These are phyloP conservation scores for Phytophthora vignae DNA, from an alignment of 352 stramenopile species.

Conservation along the genomic window DNA sequence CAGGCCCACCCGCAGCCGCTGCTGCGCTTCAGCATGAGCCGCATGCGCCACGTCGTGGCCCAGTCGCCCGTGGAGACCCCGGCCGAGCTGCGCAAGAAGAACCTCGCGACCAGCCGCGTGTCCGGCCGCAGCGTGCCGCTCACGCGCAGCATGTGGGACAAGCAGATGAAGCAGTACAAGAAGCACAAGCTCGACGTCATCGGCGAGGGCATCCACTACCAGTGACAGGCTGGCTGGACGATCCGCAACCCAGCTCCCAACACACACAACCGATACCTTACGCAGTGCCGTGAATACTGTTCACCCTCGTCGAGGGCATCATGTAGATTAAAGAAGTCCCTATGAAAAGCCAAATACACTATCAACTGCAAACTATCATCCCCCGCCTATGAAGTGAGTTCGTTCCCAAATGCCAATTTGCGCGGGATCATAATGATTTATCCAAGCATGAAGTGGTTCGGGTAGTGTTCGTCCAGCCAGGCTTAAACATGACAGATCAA, in stretches of 20 bases:
- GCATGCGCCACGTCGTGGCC: constrained; percentile 62
- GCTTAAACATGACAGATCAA: no score
- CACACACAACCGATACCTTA: neutral
- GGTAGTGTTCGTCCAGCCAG: no score
- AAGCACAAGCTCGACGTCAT: constrained; percentile 54
- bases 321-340: constrained; percentile 11
- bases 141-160: constrained; percentile 72
- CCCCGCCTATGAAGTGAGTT: no score
- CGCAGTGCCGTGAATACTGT: constrained; percentile 1
- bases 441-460: no score
- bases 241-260: constrained; percentile 1
- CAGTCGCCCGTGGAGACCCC: constrained; percentile 61
- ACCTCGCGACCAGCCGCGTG: constrained; percentile 46
- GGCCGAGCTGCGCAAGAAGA: constrained; percentile 44
- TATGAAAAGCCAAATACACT: constrained; percentile 6
- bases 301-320: constrained; percentile 1
- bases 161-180: constrained; percentile 53
- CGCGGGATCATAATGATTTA: no score
- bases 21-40: constrained; percentile 70
- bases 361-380: constrained; percentile 9
- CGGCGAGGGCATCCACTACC: constrained; percentile 51
- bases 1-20: constrained; percentile 49
- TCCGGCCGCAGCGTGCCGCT: constrained; percentile 65
- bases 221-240: constrained; percentile 23
- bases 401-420: no score